Evolutionary conservation across 2,329 filamentous ascomycete species (phyloP).

Genomic region (Chaetomium sp.): DNA sequence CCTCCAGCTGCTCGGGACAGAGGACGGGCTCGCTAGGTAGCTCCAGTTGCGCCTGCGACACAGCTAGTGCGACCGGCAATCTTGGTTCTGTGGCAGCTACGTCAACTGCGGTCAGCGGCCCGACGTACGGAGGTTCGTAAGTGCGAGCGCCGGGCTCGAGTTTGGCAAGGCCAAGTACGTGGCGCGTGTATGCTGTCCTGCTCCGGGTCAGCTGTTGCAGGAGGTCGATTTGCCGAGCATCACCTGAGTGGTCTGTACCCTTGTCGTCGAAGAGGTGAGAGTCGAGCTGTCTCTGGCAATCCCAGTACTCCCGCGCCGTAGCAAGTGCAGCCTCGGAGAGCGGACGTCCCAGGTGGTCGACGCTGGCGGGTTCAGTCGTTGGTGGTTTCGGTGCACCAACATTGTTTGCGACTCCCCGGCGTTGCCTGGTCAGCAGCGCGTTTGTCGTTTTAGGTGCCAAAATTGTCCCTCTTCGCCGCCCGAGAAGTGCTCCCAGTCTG

Average conservation of each 20-base stretch:
- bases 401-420: neutral
- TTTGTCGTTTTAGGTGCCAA: neutral
- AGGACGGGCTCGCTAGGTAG: slow-evolving; percentile 39
- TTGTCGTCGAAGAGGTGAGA: neutral
- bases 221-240: neutral
- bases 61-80: no score
- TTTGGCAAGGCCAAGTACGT: neutral
- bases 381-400: neutral
- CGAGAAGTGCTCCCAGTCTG: neutral
- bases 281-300: slow-evolving; percentile 16
- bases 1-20: slow-evolving; percentile 49
- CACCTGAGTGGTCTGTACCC: neutral
- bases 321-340: slow-evolving; percentile 17
- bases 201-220: neutral
- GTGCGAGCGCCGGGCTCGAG: neutral
- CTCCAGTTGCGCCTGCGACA: neutral
- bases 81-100: neutral
- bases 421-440: neutral
- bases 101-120: neutral
- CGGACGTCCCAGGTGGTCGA: slow-evolving; percentile 18
- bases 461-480: neutral
- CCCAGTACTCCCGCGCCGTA: slow-evolving; percentile 27
- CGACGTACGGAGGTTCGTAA: neutral
- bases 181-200: neutral
- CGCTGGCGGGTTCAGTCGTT: neutral